Conservation (phyloP, 1,139 yeast species). For the Pichia inconspicua region DNA sequence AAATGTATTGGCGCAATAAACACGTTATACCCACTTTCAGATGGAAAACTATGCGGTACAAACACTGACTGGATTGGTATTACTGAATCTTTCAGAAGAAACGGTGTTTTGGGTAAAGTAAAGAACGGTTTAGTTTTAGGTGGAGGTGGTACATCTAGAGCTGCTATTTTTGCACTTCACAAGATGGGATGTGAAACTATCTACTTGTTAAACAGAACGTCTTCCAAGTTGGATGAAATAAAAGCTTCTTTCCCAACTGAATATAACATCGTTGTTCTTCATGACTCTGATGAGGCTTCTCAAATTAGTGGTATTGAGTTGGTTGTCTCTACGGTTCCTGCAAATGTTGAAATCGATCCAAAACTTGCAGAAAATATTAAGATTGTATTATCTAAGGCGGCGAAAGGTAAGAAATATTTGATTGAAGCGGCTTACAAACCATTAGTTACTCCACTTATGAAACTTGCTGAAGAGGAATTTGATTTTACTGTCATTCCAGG, state of each 20-base stretch:
- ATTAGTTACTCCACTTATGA: conserved; percentile 74
- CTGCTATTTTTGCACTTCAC: conserved; percentile 84
- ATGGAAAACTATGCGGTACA: conserved; percentile 63
- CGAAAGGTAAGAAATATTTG: conserved; percentile 41
- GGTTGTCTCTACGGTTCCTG: conserved; percentile 85
- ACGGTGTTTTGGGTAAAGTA: conserved; percentile 41
- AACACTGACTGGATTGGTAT: conserved; percentile 98
- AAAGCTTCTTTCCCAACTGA: conserved; percentile 50
- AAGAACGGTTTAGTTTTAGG: conserved; percentile 68
- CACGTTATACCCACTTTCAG: conserved; percentile 58
- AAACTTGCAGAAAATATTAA: conserved; percentile 39
- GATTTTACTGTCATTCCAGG: conserved; percentile 79
- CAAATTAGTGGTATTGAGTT: conserved; percentile 43
- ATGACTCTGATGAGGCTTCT: conserved; percentile 39
- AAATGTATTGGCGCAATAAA: conserved; percentile 83
- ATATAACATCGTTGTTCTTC: conserved; percentile 54
- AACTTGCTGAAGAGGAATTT: conserved; percentile 51
- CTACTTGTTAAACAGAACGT: conserved; percentile 76
- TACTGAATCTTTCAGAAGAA: conserved; percentile 51
- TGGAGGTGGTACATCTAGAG: conserved; percentile 96
- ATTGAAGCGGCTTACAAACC: conserved; percentile 96
- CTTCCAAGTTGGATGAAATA: conserved; percentile 53
- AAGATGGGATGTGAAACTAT: conserved; percentile 70
- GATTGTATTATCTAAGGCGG: conserved; percentile 38
- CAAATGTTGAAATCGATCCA: conserved; percentile 65